Evolutionary conservation across 495 filamentous ascomycete genomes (phyloP).

Genomic region (Neurospora sp.): DNA sequence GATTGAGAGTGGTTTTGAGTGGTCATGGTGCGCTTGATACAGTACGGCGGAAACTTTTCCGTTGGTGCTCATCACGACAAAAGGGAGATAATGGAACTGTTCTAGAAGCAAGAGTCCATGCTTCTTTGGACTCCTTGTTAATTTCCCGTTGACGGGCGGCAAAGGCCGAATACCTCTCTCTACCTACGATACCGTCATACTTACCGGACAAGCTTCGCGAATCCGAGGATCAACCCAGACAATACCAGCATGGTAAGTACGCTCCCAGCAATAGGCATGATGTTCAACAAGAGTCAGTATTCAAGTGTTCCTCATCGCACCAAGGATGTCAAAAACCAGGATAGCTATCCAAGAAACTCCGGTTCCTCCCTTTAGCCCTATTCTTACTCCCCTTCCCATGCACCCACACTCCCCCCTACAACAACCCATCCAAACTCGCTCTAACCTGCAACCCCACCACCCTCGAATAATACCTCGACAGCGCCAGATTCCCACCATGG

Average conservation of each 20-base stretch:
- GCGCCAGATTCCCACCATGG: slow-evolving; percentile 69
- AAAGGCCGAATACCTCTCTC: no score
- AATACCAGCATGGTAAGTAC: neutral
- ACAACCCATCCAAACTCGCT: slow-evolving; percentile 47
- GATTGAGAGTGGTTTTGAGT: no score
- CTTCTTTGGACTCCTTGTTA: no score
- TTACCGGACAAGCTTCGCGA: no score
- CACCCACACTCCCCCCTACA: neutral
- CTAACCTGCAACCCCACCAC: slow-evolving; percentile 70
- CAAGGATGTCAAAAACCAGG: neutral
- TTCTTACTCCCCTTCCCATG: neutral
- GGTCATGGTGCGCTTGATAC: no score
- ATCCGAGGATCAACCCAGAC: no score
- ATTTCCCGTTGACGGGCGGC: no score
- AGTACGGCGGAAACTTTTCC: no score
- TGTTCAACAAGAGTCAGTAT: neutral
- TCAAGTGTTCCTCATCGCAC: neutral
- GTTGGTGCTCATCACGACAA: no score
- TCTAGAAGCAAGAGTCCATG: no score
- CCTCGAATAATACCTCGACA: slow-evolving; percentile 63
- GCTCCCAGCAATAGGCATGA: neutral
- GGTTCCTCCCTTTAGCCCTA: neutral
- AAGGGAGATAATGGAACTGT: no score
- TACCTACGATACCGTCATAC: no score
- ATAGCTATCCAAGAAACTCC: neutral